Conservation (phyloP, 805 yeast genomes). For the Ogataea henricii region DNA sequence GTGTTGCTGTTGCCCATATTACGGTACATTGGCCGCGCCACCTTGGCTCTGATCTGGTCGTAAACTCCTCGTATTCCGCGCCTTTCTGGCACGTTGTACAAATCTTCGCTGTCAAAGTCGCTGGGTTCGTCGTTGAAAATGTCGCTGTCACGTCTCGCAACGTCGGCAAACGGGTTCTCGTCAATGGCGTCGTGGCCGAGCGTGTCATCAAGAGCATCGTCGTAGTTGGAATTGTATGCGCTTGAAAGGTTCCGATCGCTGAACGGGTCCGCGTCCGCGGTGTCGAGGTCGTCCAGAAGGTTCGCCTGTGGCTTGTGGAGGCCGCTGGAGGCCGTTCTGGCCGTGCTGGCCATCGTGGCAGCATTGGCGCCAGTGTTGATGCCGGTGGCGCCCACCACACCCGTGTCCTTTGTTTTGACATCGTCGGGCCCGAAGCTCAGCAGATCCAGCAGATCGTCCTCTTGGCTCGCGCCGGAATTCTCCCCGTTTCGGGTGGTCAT, state of each 20-base stretch:
- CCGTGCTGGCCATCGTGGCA: neutral
- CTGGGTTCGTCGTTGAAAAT: constrained; percentile 19
- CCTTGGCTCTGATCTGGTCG: constrained; percentile 29
- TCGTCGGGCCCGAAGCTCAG: constrained; percentile 5
- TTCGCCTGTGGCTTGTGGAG: neutral
- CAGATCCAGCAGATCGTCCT: constrained; percentile 7
- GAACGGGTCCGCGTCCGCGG: constrained; percentile 17
- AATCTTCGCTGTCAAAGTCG: constrained; percentile 22
- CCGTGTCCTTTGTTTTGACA: neutral
- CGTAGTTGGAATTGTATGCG: constrained; percentile 19
- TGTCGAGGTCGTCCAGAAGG: neutral
- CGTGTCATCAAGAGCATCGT: neutral
- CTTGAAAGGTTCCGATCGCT: constrained; percentile 15
- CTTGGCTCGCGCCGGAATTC: neutral
- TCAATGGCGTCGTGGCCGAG: constrained; percentile 14
- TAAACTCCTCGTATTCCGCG: constrained; percentile 30
- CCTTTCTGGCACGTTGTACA: constrained; percentile 14
- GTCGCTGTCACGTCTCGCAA: constrained; percentile 13
- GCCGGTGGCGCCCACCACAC: neutral
- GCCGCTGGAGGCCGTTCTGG: neutral
- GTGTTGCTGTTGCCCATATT: constrained; percentile 17
- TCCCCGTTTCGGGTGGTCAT: neutral
- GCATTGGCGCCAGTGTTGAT: neutral
- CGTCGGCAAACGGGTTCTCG: constrained; percentile 20
- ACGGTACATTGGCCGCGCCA: constrained; percentile 30